Evolutionary conservation across 257 asterid genomes (phyloP), one percentile per base, ranked within the genome.

Genomic region (Perilla frutescens): DNA sequence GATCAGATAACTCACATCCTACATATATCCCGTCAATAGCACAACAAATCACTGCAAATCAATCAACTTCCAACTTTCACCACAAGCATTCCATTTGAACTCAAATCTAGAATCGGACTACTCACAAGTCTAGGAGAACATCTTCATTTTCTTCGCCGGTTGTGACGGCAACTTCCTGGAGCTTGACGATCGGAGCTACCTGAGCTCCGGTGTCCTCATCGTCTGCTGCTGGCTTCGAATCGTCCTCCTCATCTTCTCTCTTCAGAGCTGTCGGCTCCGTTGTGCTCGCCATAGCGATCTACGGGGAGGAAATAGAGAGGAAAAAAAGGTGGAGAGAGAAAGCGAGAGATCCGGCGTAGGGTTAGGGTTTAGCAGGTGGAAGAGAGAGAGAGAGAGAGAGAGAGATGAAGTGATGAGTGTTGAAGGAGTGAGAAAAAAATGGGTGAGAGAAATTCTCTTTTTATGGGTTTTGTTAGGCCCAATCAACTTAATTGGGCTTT

Each of bases 151-250:
- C 98, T 77, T 92, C 98, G 45, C 96, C 96, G 1, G 96, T 90
- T 10, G 92, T 79, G 26, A 92, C 91, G 47, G 94, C 81, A 62
- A 92, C 96, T 82, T 90, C 91, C 70, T 88, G 89, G 47, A 92
- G 88, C 32, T 48, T 78, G 76, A 87, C 86, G 78, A 92, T 90
- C 77, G 96, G 96, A 62, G 92, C 92, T 13, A 90, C 80, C 72
- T 82, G 92, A 34, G 96, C 96, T 36, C 96, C 96, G 63, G 98
- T 92, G 40, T 88, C 96, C 77, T 90, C 96, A 51, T 92, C 98
- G 12, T 86, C 95, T 1, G 80, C 88, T 3, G 86, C 51, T 9
- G 89, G 80, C 66, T 61, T 76, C 1, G 85, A 64, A 7, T 81
- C 93, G 10, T 82, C 94, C 62, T 84, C 93, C 51, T 82, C 92